Percentiles rank a stretch among this genome's conserved stretches.
Conservation (phyloP, 106 monocot species). For the Cymbidium sinense region DNA sequence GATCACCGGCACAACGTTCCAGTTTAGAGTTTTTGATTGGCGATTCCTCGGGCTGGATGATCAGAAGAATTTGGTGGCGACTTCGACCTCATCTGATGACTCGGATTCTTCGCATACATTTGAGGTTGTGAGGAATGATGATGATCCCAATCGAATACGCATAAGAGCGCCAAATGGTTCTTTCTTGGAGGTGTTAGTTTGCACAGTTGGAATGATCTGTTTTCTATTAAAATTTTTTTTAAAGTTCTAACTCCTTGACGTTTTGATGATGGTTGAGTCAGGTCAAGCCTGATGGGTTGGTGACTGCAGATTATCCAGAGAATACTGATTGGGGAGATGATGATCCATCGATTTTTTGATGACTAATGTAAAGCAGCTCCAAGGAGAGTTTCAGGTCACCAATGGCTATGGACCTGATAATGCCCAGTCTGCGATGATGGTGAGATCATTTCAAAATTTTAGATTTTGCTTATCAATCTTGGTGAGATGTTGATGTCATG, state of each 20-base stretch:
- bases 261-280: too few relatives aligned
- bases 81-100: slow-evolving; percentile 22
- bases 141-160: slow-evolving; percentile 31
- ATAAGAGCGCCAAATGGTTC: slow-evolving; percentile 51
- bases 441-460: not conserved
- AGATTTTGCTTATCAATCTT: not conserved
- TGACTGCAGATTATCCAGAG: slow-evolving; percentile 8
- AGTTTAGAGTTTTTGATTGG: slow-evolving; percentile 38
- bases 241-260: not conserved
- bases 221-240: not conserved
- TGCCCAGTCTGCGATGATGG: not conserved
- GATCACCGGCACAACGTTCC: slow-evolving; percentile 26
- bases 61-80: slow-evolving; percentile 7
- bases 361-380: not conserved
- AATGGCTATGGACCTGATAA: slow-evolving; percentile 10
- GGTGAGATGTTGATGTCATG: not conserved
- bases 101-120: slow-evolving; percentile 37
- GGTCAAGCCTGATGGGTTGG: not conserved
- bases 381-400: slow-evolving; percentile 16
- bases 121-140: slow-evolving; percentile 34
- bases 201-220: not conserved
- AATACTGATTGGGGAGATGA: slow-evolving; percentile 17
- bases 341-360: slow-evolving; percentile 6
- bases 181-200: slow-evolving; percentile 60
- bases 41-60: slow-evolving; percentile 38